phyloP scores from a whole-genome alignment of 768 basidiomycete species.

The Omphalotus guepiniiformis region DNA sequence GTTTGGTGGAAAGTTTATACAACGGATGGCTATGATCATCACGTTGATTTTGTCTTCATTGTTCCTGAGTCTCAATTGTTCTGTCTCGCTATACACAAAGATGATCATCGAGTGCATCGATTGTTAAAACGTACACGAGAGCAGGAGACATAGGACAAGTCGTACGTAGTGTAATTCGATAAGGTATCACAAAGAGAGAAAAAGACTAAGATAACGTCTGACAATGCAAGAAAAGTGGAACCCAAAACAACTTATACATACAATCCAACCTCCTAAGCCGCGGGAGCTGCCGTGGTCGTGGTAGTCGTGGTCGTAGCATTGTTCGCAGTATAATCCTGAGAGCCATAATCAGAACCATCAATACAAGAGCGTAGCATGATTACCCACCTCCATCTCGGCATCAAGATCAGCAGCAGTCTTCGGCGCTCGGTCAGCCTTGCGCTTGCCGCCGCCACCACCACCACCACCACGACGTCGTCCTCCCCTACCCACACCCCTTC shows the following conservation, averaged over 20 bases:
- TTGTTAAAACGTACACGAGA: neutral
- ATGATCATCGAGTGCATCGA: neutral
- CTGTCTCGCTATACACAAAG: too few species aligned
- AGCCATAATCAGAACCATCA: neutral
- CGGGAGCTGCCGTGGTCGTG: slow-evolving; percentile 1
- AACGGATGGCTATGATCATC: too few species aligned
- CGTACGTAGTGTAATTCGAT: neutral
- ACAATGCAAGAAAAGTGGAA: neutral
- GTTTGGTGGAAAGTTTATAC: neutral
- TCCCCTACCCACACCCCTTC: slow-evolving; percentile 23
- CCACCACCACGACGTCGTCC: slow-evolving; percentile 43
- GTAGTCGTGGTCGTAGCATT: slow-evolving; percentile 1
- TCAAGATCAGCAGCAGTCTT: slow-evolving; percentile 91
- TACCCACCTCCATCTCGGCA: slow-evolving; percentile 90
- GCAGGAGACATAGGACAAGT: neutral
- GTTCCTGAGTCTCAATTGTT: too few species aligned
- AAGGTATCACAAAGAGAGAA: neutral
- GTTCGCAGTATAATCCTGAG: slow-evolving; percentile 7
- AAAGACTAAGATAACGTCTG: neutral
- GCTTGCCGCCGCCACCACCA: slow-evolving; percentile 36
- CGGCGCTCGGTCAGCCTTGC: slow-evolving; percentile 57
- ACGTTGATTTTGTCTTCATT: neutral
- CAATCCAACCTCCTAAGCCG: neutral
- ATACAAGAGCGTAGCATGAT: neutral
- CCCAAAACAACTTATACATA: neutral